phyloP scores from a whole-genome alignment of 1,284 basidiomycete species.

The Ustilago nuda region DNA sequence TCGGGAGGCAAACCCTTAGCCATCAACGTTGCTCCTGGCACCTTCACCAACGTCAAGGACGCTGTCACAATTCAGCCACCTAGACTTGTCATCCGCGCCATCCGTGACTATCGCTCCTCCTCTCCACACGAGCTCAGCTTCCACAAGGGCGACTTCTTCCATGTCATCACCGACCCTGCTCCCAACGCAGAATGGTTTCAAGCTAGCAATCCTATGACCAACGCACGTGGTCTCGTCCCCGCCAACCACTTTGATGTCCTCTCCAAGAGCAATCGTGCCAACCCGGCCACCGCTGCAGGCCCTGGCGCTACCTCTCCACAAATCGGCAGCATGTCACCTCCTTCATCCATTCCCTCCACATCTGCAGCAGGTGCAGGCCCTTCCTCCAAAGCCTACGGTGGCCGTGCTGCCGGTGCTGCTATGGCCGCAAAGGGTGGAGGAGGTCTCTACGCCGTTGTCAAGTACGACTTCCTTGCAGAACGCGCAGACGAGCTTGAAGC shows the following conservation, averaged over 20 bases:
- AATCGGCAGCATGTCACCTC: conserved; percentile 44
- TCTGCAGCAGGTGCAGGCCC: conserved; percentile 10
- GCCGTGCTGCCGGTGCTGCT: conserved; percentile 46
- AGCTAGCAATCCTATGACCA: conserved; percentile 80
- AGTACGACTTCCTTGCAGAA: conserved; percentile 95
- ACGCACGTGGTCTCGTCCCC: conserved; percentile 90
- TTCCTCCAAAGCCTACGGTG: conserved; percentile 36
- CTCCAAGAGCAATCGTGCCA: conserved; percentile 57
- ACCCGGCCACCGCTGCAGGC: conserved; percentile 30
- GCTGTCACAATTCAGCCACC: conserved; percentile 74
- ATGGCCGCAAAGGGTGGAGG: conserved; percentile 63
- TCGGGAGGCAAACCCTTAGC: conserved; percentile 49
- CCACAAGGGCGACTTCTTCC: conserved; percentile 95
- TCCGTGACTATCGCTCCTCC: conserved; percentile 77
- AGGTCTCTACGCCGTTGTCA: conserved; percentile 84
- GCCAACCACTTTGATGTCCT: conserved; percentile 79
- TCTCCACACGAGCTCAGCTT: conserved; percentile 90
- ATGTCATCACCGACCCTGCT: conserved; percentile 82
- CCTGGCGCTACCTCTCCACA: conserved; percentile 40
- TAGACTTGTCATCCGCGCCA: conserved; percentile 93
- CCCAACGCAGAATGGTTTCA: conserved; percentile 70
- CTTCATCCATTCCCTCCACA: neutral
- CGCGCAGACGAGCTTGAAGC: conserved; percentile 95
- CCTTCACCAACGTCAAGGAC: conserved; percentile 53
- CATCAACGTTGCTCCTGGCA: conserved; percentile 26